Percentiles rank a stretch among this genome's conserved stretches.
Evolutionary conservation across 177 flowering plant species (phyloP).

Genomic region (Vitis hybrid): DNA sequence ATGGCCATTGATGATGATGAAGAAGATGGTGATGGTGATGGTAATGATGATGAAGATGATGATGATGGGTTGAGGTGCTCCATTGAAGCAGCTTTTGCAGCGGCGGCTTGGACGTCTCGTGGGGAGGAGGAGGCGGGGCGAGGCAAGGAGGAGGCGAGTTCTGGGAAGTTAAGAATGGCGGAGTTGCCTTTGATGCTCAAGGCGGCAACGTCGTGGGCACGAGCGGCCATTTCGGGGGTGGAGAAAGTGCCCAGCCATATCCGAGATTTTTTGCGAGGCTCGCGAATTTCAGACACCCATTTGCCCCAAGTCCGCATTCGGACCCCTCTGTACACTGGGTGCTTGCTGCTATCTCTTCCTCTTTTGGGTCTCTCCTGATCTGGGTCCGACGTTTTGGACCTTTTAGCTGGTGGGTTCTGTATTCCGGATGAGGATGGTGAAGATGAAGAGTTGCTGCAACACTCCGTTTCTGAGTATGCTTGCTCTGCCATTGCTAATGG

Average conservation of each 20-base stretch:
- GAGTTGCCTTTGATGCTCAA: conserved; percentile 45
- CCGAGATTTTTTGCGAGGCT: conserved; percentile 57
- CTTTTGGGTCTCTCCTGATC: conserved; percentile 14
- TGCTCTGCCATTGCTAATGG: conserved; percentile 11
- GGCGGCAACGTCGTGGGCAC: conserved; percentile 63
- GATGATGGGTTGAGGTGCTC: conserved; percentile 6
- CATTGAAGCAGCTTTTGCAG: conserved; percentile 53
- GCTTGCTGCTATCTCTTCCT: conserved; percentile 26
- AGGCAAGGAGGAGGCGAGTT: conserved; percentile 46
- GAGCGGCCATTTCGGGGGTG: conserved; percentile 62
- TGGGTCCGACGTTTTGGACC: background rate
- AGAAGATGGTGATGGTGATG: conserved; percentile 14
- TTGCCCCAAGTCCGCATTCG: conserved; percentile 62
- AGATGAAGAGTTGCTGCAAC: conserved; percentile 6
- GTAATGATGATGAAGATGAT: background rate
- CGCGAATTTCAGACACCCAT: conserved; percentile 67
- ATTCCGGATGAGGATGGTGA: conserved; percentile 5
- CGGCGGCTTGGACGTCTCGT: conserved; percentile 56
- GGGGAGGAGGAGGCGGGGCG: conserved; percentile 48
- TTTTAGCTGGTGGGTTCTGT: background rate
- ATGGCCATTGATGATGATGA: background rate
- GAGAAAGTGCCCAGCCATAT: conserved; percentile 66
- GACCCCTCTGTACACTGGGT: conserved; percentile 52
- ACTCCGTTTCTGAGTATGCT: conserved; percentile 19
- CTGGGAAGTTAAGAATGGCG: conserved; percentile 61